Conservation (phyloP, 1,284 basidiomycete species). For the Schizopora paradoxa region DNA sequence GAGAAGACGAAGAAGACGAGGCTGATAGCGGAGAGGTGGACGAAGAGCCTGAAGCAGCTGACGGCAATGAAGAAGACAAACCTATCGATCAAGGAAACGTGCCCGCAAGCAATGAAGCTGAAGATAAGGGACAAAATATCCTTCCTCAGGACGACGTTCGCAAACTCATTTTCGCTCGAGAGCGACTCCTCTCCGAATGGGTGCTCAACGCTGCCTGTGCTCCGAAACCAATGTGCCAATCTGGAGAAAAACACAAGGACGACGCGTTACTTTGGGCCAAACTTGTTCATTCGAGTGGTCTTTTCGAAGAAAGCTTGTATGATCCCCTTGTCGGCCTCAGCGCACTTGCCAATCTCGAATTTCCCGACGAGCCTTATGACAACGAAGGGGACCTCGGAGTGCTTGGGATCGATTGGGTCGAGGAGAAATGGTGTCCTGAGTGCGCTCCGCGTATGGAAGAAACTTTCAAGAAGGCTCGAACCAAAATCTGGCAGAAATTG, state of each 20-base stretch:
- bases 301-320: conserved; percentile 26
- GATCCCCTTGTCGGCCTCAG: conserved; percentile 33
- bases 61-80: conserved; percentile 8
- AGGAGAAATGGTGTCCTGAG: conserved; percentile 27
- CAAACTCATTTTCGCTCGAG: conserved; percentile 22
- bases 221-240: conserved; percentile 20
- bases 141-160: conserved; percentile 20
- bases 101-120: neutral
- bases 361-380: neutral
- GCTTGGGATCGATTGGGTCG: conserved; percentile 27
- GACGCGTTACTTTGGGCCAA: conserved; percentile 21
- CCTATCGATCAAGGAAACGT: conserved; percentile 14
- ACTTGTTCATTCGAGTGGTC: conserved; percentile 21
- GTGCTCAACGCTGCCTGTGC: conserved; percentile 19
- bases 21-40: neutral
- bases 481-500: conserved; percentile 27
- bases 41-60: conserved; percentile 13
- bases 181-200: conserved; percentile 24
- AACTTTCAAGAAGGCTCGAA: conserved; percentile 22
- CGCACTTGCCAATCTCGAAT: conserved; percentile 1
- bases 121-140: conserved; percentile 1
- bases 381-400: conserved; percentile 15
- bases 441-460: conserved; percentile 25
- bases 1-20: conserved; percentile 10
- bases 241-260: neutral